Evolutionary conservation across 2,329 filamentous ascomycete genomes (phyloP), one percentile per base, ranked within the genome.

Genomic region (Tympanopsis confertula): DNA sequence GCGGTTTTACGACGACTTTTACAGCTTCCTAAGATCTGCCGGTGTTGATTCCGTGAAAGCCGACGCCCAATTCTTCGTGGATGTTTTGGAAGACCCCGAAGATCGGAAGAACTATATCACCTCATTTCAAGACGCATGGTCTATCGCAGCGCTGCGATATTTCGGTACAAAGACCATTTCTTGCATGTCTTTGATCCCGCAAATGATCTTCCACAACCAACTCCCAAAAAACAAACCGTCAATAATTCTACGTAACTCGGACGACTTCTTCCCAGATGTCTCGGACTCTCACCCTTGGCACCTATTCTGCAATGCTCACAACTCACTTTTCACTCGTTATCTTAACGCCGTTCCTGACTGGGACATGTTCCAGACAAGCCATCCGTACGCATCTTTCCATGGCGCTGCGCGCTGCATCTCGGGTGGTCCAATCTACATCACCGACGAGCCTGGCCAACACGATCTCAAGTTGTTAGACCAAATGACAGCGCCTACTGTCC

Each of bases 391-490:
- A 0, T 74, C 71, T 0, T 94, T 91, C 53, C 91, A 98, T 48
- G 91, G 86, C 4, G 89, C 91, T 1, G 88, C 87, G 2, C 74
- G 91, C 35, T 94, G 86, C 55, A 68, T 98, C 7, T 88, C 82
- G 35, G 91, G 91, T 5, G 91, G 91, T 0, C 91, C 89, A 0
- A 82, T 98, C 29, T 95, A 93, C 50, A 88, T 98, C 54, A 96
- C 89, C 0, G 91, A 98, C 56, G 72, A 78, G 1, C 89, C 89
- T 0, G 88, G 86, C 0, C 62, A 85, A 42, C 86, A 96, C 55
- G 71, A 94, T 50, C 50, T 87, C 20, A 59, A 69, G 4, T 58
- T 98, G 13, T 82, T 98, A 42, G 59, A 68, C 19, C 80, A 93
- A 54, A 88, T 96, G 70, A 87, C 83, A 0, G 88, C 82, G 0